Conservation (phyloP, 2,329 filamentous ascomycete species). For the Hypomyces perniciosus region DNA sequence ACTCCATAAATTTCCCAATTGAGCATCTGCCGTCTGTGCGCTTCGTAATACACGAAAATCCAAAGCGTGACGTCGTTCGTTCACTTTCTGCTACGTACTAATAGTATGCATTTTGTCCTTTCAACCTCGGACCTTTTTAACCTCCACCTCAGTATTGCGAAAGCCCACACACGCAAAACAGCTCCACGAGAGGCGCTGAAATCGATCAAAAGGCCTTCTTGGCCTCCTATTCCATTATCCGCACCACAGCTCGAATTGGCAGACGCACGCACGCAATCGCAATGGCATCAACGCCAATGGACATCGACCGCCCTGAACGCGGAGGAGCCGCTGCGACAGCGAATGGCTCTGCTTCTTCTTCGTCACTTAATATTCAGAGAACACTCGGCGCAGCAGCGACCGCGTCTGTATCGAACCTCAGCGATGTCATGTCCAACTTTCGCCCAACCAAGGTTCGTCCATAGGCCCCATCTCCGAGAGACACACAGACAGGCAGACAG, state of each 20-base stretch:
- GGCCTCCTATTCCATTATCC: not conserved
- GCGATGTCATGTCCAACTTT: conserved; percentile 71
- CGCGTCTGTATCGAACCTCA: conserved; percentile 57
- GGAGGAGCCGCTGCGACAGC: too few species aligned
- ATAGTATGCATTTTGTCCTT: not conserved
- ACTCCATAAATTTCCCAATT: too few species aligned
- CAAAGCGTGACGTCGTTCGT: conserved; percentile 12
- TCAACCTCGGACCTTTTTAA: not conserved
- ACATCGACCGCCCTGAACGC: conserved; percentile 41
- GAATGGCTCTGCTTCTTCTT: conserved; percentile 35
- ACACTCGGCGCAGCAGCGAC: conserved; percentile 36
- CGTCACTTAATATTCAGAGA: conserved; percentile 46
- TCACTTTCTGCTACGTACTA: not conserved
- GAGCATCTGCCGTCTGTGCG: not conserved
- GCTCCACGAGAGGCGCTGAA: too few species aligned
- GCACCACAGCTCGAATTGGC: not conserved
- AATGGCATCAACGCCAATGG: conserved; percentile 54
- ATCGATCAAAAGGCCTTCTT: not conserved
- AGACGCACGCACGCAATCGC: not conserved
- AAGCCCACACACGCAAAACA: too few species aligned
- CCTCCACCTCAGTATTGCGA: not conserved
- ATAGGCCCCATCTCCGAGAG: not conserved
- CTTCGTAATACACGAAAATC: conserved; percentile 6
- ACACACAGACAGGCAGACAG: not conserved
- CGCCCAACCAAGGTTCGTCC: conserved; percentile 67